Evolutionary conservation across 257 asterid species (phyloP).

Genomic region (Leptodermis oblonga): DNA sequence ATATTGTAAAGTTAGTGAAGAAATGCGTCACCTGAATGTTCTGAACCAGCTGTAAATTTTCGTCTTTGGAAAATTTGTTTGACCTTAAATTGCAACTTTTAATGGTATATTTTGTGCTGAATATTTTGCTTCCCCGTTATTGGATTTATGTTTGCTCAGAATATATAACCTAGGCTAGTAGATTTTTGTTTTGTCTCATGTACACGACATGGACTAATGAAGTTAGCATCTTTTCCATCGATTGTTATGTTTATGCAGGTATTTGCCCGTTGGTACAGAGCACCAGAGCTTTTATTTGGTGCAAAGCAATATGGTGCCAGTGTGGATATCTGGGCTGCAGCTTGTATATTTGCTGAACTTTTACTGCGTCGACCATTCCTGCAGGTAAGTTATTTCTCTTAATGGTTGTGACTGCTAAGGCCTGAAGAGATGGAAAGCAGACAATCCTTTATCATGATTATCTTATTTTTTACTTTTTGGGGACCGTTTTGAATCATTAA

Average conservation of each 20-base stretch:
- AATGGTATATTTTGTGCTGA: neutral
- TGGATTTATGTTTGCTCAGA: neutral
- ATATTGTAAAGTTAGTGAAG: neutral
- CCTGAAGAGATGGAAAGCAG: neutral
- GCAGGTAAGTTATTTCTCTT: conserved; percentile 50
- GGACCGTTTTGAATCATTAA: neutral
- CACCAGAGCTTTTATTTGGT: conserved; percentile 97
- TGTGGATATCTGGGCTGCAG: conserved; percentile 99
- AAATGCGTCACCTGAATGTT: neutral
- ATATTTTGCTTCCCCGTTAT: neutral
- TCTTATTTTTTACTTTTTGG: too few relatives aligned
- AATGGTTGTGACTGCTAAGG: neutral
- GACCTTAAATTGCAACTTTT: neutral
- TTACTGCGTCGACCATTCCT: conserved; percentile 86
- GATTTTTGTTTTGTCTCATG: neutral
- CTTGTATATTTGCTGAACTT: conserved; percentile 97
- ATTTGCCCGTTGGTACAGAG: conserved; percentile 98
- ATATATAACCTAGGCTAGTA: neutral
- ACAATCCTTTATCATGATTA: neutral
- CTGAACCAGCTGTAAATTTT: neutral
- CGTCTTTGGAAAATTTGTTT: neutral
- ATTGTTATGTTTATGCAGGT: conserved; percentile 59
- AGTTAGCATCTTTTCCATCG: too few relatives aligned
- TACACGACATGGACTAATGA: neutral
- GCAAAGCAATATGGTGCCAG: conserved; percentile 98